Conservation (phyloP, 192 early-diverging fungal genomes). For the Backusella morwellensis region DNA sequence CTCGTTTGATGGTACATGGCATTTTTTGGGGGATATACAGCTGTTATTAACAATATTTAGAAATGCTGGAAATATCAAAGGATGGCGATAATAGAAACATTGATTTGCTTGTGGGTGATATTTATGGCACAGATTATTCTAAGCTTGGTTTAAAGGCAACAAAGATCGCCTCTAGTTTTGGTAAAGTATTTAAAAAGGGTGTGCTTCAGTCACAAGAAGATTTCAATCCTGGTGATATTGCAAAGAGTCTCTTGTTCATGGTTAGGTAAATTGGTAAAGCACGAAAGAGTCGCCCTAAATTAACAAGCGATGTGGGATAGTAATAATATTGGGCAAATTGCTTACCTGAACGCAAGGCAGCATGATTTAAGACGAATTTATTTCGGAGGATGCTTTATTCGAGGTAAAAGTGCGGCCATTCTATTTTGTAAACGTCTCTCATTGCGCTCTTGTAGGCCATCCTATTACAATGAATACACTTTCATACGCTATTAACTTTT, state of each 20-base stretch:
- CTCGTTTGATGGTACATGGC: constrained; percentile 75
- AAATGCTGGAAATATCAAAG: constrained; percentile 85
- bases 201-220: constrained; percentile 56
- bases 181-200: constrained; percentile 90
- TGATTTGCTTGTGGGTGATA: constrained; percentile 90
- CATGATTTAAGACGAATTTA: constrained; percentile 90
- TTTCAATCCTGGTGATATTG: constrained; percentile 80
- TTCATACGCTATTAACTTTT: constrained; percentile 95
- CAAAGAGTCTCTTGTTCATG: constrained; percentile 90
- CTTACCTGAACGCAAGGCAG: constrained; percentile 92
- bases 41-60: constrained; percentile 20
- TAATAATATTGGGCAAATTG: constrained; percentile 99
- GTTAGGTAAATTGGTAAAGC: constrained; percentile 55
- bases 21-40: background rate
- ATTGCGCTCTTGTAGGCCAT: constrained; percentile 56
- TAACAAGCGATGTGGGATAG: constrained; percentile 32
- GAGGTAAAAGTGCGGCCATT: constrained; percentile 46
- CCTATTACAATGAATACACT: constrained; percentile 97
- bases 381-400: constrained; percentile 97
- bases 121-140: constrained; percentile 87
- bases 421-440: background rate
- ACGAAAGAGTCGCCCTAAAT: background rate
- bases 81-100: constrained; percentile 91
- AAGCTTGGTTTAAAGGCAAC: constrained; percentile 93
- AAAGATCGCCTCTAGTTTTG: constrained; percentile 94